phyloP scores from a whole-genome alignment of 202 grass and related monocot species.

The Brachypodium distachyon region DNA sequence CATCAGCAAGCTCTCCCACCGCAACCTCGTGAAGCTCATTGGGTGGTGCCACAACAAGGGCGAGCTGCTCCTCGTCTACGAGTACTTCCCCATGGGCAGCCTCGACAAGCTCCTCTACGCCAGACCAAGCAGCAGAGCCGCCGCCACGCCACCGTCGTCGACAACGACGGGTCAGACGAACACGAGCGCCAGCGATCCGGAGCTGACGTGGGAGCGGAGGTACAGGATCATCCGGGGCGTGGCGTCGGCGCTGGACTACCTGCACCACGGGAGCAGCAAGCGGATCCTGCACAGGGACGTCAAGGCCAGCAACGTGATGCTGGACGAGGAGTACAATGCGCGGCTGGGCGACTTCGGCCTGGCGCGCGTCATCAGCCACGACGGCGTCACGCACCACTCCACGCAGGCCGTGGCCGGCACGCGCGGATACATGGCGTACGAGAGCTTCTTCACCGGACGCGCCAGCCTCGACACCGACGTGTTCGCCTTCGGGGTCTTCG shows the following conservation, averaged over 20 bases:
- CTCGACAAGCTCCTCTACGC: slow-evolving; percentile 49
- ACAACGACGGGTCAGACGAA: neutral
- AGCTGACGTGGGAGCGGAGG: slow-evolving; percentile 39
- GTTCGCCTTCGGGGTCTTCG: slow-evolving; percentile 49
- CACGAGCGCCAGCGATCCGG: neutral
- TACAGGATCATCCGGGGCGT: slow-evolving; percentile 34
- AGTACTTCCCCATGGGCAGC: slow-evolving; percentile 59
- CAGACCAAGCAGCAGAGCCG: neutral
- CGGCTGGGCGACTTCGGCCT: slow-evolving; percentile 58
- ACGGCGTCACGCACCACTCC: slow-evolving; percentile 46
- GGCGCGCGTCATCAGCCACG: slow-evolving; percentile 31
- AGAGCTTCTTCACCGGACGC: slow-evolving; percentile 57
- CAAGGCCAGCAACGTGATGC: slow-evolving; percentile 62
- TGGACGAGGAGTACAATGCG: slow-evolving; percentile 33
- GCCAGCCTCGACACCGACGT: slow-evolving; percentile 49
- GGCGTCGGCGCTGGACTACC: slow-evolving; percentile 47
- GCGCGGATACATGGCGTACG: slow-evolving; percentile 39
- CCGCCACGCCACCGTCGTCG: neutral
- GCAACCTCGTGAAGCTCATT: slow-evolving; percentile 49
- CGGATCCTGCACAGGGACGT: slow-evolving; percentile 44
- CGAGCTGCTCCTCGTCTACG: slow-evolving; percentile 46
- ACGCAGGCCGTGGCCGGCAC: slow-evolving; percentile 40
- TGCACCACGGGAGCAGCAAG: slow-evolving; percentile 50
- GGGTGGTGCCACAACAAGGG: slow-evolving; percentile 53
- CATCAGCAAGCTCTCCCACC: slow-evolving; percentile 47